phyloP scores from a whole-genome alignment of 2,329 filamentous ascomycete species.

The Alternaria dauci region DNA sequence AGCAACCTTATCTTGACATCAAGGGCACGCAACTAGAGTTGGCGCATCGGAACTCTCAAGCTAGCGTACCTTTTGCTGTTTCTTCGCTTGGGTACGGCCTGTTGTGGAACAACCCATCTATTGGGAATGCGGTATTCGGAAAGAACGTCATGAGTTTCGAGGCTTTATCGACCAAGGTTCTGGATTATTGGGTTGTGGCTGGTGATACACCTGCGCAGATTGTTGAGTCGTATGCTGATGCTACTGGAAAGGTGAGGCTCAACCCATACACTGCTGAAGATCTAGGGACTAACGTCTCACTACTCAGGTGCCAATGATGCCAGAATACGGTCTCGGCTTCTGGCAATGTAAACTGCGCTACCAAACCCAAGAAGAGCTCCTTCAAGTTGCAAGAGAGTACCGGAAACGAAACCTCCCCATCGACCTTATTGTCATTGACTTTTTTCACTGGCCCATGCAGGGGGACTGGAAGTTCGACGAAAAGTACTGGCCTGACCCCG shows the following conservation, averaged over 20 bases:
- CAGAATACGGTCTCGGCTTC: slow-evolving; percentile 72
- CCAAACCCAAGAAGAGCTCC: slow-evolving; percentile 70
- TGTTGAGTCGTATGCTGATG: slow-evolving; percentile 63
- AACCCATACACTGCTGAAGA: not conserved
- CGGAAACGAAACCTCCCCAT: slow-evolving; percentile 64
- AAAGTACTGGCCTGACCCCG: slow-evolving; percentile 71
- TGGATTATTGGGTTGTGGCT: slow-evolving; percentile 72
- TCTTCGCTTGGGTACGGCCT: slow-evolving; percentile 69
- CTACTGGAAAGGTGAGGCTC: slow-evolving; percentile 60
- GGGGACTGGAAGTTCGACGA: slow-evolving; percentile 74
- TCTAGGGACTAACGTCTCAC: not conserved
- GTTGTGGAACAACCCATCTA: slow-evolving; percentile 71
- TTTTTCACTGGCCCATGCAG: slow-evolving; percentile 72
- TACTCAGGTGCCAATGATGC: slow-evolving; percentile 69
- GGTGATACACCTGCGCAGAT: slow-evolving; percentile 65
- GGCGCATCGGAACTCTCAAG: slow-evolving; percentile 72
- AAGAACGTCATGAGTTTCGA: slow-evolving; percentile 70
- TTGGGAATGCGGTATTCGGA: slow-evolving; percentile 68
- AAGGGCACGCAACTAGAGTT: slow-evolving; percentile 71
- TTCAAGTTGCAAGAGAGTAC: slow-evolving; percentile 68
- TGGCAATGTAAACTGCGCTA: slow-evolving; percentile 75
- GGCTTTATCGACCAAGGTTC: slow-evolving; percentile 63
- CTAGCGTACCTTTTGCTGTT: slow-evolving; percentile 69
- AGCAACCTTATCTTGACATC: slow-evolving; percentile 69
- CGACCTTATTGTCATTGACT: slow-evolving; percentile 72